Conservation (phyloP, 306 rosid genomes). For the Fragaria ananassa region DNA sequence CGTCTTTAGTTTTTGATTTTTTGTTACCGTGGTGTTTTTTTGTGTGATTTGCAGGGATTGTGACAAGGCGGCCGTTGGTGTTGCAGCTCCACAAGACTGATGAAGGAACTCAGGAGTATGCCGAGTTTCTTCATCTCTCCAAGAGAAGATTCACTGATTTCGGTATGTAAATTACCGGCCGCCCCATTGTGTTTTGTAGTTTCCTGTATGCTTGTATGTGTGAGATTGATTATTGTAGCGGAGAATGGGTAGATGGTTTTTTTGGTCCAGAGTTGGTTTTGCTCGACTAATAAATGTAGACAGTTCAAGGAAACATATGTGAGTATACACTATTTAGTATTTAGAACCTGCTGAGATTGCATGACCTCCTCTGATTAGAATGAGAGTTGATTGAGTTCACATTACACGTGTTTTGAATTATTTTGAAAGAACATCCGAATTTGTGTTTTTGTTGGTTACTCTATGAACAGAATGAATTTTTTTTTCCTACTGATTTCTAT, state of each 20-base stretch:
- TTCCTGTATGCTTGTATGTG: background rate
- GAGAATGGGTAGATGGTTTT: background rate
- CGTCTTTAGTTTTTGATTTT: background rate
- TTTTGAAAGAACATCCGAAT: background rate
- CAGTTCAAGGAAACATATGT: background rate
- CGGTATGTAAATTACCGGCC: constrained; percentile 33
- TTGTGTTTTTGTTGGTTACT: background rate
- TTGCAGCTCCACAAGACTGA: constrained; percentile 93
- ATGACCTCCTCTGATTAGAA: background rate
- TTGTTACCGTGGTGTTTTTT: background rate
- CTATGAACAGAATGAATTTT: background rate
- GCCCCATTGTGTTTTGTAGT: background rate
- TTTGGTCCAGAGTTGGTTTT: background rate
- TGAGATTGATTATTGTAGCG: background rate
- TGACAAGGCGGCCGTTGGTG: constrained; percentile 91
- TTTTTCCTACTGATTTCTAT: background rate
- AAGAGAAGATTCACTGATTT: constrained; percentile 71
- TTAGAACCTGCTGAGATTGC: background rate
- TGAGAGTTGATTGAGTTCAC: background rate
- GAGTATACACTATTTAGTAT: background rate
- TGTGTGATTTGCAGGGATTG: constrained; percentile 63
- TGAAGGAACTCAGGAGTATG: constrained; percentile 65
- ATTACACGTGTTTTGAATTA: background rate
- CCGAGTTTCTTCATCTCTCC: constrained; percentile 91
- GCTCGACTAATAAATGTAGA: background rate